Conservation (phyloP, 495 filamentous ascomycete genomes). For the Talaromyces borbonicus region DNA sequence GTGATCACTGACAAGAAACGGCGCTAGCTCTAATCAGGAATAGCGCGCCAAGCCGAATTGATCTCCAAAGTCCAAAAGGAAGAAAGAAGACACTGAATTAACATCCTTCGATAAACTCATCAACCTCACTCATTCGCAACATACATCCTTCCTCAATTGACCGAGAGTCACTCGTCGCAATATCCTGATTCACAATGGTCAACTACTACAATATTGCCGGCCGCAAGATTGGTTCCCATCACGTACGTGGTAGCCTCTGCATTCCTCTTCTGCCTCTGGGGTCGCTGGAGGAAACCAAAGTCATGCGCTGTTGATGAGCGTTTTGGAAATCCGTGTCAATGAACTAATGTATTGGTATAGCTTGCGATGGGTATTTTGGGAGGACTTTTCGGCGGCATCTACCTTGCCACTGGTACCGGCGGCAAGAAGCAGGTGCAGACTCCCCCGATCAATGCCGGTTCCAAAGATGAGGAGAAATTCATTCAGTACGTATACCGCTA, state of each 20-base stretch:
- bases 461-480: conserved; percentile 92
- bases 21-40: background rate
- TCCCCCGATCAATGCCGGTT: conserved; percentile 78
- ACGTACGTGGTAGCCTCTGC: conserved; percentile 58
- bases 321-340: too few species aligned
- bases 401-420: conserved; percentile 46
- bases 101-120: too few species aligned
- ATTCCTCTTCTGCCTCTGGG: too few species aligned
- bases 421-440: conserved; percentile 45
- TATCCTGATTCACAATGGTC: conserved; percentile 65
- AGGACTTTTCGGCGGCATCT: conserved; percentile 49
- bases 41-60: conserved; percentile 2
- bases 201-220: conserved; percentile 76
- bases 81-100: too few species aligned
- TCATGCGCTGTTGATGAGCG: too few species aligned
- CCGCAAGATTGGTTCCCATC: conserved; percentile 86
- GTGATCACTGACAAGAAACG: background rate
- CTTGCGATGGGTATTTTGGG: conserved; percentile 79
- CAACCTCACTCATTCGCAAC: conserved; percentile 20
- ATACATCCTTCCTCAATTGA: conserved; percentile 27
- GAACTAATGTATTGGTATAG: conserved; percentile 32
- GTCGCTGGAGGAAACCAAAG: too few species aligned
- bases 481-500: conserved; percentile 64
- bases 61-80: background rate
- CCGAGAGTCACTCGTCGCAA: conserved; percentile 18